Conservation (phyloP, 108 stramenopile species). For the Skeletonema potamos region DNA sequence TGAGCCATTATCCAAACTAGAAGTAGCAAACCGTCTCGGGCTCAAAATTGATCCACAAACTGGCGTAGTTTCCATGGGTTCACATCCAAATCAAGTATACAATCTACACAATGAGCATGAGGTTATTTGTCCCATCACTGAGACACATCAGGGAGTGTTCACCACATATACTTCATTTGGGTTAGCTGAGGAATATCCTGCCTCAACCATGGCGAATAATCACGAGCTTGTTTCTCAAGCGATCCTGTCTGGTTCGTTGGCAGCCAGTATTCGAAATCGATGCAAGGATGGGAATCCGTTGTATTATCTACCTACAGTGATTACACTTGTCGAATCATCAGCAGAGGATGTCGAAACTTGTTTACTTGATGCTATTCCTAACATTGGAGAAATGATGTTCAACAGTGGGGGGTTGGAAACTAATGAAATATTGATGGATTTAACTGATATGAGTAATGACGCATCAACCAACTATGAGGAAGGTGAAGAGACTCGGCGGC, state of each 20-base stretch:
- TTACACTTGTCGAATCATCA: slow-evolving; percentile 36
- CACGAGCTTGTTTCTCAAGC: slow-evolving; percentile 21
- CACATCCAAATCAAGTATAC: slow-evolving; percentile 1
- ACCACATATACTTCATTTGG: slow-evolving; percentile 16
- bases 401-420: slow-evolving; percentile 29
- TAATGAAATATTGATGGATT: slow-evolving; percentile 33
- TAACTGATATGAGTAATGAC: slow-evolving; percentile 2
- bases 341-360: slow-evolving; percentile 10
- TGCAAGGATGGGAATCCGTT: slow-evolving; percentile 4
- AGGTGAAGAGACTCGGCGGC: neutral
- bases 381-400: slow-evolving; percentile 30
- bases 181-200: neutral
- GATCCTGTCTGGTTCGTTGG: slow-evolving; percentile 28
- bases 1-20: neutral
- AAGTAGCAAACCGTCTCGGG: slow-evolving; percentile 1
- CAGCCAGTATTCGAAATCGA: slow-evolving; percentile 28
- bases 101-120: slow-evolving; percentile 32
- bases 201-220: slow-evolving; percentile 23
- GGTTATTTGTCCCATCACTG: slow-evolving; percentile 32
- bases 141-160: slow-evolving; percentile 23
- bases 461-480: neutral
- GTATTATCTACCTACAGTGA: slow-evolving; percentile 28
- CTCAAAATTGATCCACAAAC: neutral
- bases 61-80: neutral
- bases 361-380: neutral